Conservation (phyloP, 192 early-diverging fungal species). For the Cladochytrium replicatum region DNA sequence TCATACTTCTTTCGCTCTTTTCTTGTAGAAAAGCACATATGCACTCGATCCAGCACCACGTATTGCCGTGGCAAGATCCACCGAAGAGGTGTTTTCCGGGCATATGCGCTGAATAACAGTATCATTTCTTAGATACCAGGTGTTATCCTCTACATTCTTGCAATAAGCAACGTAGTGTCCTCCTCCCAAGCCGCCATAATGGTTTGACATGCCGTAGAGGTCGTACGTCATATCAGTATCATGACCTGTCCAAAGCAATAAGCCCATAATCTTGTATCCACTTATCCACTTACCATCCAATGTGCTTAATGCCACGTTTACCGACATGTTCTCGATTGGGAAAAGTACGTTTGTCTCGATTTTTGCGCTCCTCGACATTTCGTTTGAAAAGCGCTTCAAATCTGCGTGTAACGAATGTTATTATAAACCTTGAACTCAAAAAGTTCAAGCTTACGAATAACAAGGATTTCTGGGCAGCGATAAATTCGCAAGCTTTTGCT, state of each 20-base stretch:
- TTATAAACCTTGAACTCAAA: slow-evolving; percentile 7
- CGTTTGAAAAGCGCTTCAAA: slow-evolving; percentile 35
- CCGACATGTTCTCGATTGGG: slow-evolving; percentile 17
- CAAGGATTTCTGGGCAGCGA: slow-evolving; percentile 33
- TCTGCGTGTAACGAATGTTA: slow-evolving; percentile 12
- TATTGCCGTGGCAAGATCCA: too few relatives aligned
- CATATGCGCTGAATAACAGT: slow-evolving; percentile 7
- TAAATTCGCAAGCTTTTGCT: slow-evolving; percentile 30
- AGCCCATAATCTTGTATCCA: neutral
- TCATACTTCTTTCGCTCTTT: too few relatives aligned
- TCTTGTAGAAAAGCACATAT: slow-evolving; percentile 30
- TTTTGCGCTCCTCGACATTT: slow-evolving; percentile 23
- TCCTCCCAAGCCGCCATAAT: slow-evolving; percentile 36
- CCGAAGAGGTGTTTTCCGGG: slow-evolving; percentile 5
- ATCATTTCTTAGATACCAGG: slow-evolving; percentile 27
- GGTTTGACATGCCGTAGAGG: slow-evolving; percentile 36
- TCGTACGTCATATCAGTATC: slow-evolving; percentile 31
- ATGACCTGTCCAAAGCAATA: slow-evolving; percentile 6
- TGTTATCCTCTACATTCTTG: slow-evolving; percentile 16
- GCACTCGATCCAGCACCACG: slow-evolving; percentile 8
- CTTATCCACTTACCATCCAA: slow-evolving; percentile 6
- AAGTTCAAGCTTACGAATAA: slow-evolving; percentile 28
- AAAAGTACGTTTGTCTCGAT: slow-evolving; percentile 28
- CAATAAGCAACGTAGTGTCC: slow-evolving; percentile 42
- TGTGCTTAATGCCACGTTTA: slow-evolving; percentile 22